Percentiles rank a stretch among this genome's conserved stretches.
Conservation (phyloP, 2,329 filamentous ascomycete species). For the Hypoxylon sp. region DNA sequence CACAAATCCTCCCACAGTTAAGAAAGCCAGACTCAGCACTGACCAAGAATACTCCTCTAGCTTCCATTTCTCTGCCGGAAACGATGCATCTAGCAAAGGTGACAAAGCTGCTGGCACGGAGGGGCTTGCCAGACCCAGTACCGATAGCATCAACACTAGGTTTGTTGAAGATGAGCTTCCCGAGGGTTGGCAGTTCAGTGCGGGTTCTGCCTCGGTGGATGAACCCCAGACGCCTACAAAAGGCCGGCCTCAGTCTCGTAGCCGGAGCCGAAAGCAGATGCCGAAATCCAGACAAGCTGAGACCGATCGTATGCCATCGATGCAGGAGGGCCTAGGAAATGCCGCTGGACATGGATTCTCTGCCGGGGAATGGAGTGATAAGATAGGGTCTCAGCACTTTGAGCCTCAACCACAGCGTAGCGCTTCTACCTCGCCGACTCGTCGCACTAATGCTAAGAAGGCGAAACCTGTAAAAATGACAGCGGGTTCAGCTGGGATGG, state of each 20-base stretch:
- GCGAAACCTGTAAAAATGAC: slow-evolving; percentile 70
- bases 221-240: slow-evolving; percentile 54
- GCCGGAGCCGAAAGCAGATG: slow-evolving; percentile 60
- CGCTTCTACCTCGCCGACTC: slow-evolving; percentile 62
- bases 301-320: slow-evolving; percentile 44
- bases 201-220: slow-evolving; percentile 58
- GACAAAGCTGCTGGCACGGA: slow-evolving; percentile 56
- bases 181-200: slow-evolving; percentile 67
- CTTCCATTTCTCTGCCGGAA: slow-evolving; percentile 65
- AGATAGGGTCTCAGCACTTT: slow-evolving; percentile 70
- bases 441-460: slow-evolving; percentile 70
- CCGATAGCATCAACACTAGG: slow-evolving; percentile 74
- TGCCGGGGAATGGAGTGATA: slow-evolving; percentile 67
- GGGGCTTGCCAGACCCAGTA: slow-evolving; percentile 65
- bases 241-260: slow-evolving; percentile 59
- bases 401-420: slow-evolving; percentile 61
- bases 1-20: slow-evolving; percentile 13
- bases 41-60: slow-evolving; percentile 59
- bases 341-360: slow-evolving; percentile 60
- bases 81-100: slow-evolving; percentile 59
- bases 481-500: slow-evolving; percentile 61
- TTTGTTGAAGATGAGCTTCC: slow-evolving; percentile 68
- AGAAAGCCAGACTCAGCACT: slow-evolving; percentile 51
- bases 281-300: slow-evolving; percentile 51
- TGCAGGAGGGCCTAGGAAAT: slow-evolving; percentile 49